Evolutionary conservation across 257 asterid species (phyloP), one percentile per base, ranked within the genome.

Genomic region (Solanum lycopersicoides): DNA sequence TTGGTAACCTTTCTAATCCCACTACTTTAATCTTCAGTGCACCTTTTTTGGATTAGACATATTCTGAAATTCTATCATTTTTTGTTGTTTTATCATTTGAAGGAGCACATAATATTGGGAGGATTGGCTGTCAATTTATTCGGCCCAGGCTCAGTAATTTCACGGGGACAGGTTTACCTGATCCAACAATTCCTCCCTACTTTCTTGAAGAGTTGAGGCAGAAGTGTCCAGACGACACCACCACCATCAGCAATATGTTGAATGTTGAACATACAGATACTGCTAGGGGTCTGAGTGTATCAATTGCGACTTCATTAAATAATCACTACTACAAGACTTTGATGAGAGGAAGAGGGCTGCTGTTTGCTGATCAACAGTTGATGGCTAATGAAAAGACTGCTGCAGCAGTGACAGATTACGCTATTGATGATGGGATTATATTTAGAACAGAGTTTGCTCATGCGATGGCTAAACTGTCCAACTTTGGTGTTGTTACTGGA

Each of bases 61-160:
- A 10, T n/a, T 34, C 44, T 82, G 6, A 34, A 85, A 23, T 66
- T 34, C 39, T 14, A 2, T 7, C 2, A 7, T 85, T 53, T n/a
- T 80, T 59, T 42, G 16, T n/a, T n/a, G 4, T 21, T 76, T 76
- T 12, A 44, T 77, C 80, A 35, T 39, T 12, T 87, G 86, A 32
- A 90, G 92, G 91, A 44, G 91, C 66, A 41, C 92, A 90, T 73
- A 88, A 73, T 68, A 90, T 90, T 56, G 89, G 91, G n/a, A 85
- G 50, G 53, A 90, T 90, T 66, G 75, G 83, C 41, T 90, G 92
- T 63, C 50, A 87, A 32, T 87, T 88, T 72, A 88, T 88, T 68
- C 75, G 18, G 41, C 88, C 87, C 23, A 87, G 91, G 25, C 87
- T 87, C 39, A 32, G 10, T 44, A 60, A 87, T 59, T 89, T 82